These are phyloP conservation scores for Antarctomyces pellizariae DNA, from an alignment of 495 filamentous ascomycete genomes.

Conservation along the genomic window DNA sequence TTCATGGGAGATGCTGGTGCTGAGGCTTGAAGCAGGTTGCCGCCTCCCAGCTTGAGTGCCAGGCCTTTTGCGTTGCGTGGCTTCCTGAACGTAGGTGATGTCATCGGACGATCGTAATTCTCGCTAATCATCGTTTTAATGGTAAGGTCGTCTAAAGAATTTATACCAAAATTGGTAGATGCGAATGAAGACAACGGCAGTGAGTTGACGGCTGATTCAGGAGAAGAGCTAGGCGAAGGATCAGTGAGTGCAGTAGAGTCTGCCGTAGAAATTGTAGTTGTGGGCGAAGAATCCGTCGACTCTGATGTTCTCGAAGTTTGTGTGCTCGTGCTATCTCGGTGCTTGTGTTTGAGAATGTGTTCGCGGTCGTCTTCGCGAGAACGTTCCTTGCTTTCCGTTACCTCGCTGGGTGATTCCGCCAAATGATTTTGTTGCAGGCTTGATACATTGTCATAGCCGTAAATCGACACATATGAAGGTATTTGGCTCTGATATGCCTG, in stretches of 20 bases:
- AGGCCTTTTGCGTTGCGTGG: constrained; percentile 83
- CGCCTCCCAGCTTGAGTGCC: constrained; percentile 57
- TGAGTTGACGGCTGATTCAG: constrained; percentile 55
- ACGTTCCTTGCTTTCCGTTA: constrained; percentile 1
- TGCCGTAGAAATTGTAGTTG: constrained; percentile 81
- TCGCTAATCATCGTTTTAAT: constrained; percentile 9
- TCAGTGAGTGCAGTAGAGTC: constrained; percentile 78
- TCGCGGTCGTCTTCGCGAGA: constrained; percentile 1
- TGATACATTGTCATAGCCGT: constrained; percentile 22
- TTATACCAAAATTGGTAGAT: constrained; percentile 18
- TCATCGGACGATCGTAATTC: constrained; percentile 25
- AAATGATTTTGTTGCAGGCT: constrained; percentile 5
- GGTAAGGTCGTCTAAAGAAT: constrained; percentile 14
- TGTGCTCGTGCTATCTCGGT: constrained; percentile 50
- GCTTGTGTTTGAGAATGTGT: constrained; percentile 21
- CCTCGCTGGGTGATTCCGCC: constrained; percentile 1
- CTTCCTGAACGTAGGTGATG: constrained; percentile 50
- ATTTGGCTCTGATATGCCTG: constrained; percentile 39
- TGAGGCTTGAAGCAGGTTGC: constrained; percentile 26
- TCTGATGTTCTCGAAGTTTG: constrained; percentile 57
- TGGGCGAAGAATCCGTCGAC: constrained; percentile 84
- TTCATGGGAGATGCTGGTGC: constrained; percentile 67
- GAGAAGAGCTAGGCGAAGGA: constrained; percentile 73
- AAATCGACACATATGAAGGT: constrained; percentile 52
- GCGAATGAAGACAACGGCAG: constrained; percentile 33